Evolutionary conservation across 768 basidiomycete genomes (phyloP).

Genomic region (Jaapia argillacea): DNA sequence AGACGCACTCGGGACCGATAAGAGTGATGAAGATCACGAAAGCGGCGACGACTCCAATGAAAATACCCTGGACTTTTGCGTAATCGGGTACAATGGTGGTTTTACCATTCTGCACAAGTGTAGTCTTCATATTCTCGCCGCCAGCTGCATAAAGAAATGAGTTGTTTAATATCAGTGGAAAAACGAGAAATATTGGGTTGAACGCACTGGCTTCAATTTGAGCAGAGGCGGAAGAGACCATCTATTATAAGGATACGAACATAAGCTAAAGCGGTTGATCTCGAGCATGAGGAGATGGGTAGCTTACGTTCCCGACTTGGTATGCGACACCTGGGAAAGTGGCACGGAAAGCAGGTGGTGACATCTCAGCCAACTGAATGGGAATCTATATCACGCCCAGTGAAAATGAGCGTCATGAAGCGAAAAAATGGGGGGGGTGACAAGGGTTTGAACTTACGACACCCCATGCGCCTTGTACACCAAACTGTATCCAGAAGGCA

Average conservation of each 20-base stretch:
- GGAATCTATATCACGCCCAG: conserved; percentile 49
- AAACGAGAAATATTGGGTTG: conserved; percentile 7
- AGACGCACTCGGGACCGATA: conserved; percentile 76
- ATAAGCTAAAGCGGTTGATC: conserved; percentile 1
- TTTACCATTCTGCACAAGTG: conserved; percentile 15
- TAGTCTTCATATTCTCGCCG: conserved; percentile 26
- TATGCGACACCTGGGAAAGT: conserved; percentile 83
- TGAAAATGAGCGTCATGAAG: neutral
- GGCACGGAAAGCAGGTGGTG: conserved; percentile 82
- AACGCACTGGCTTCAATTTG: conserved; percentile 24
- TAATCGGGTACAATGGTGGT: conserved; percentile 31
- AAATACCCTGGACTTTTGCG: conserved; percentile 68
- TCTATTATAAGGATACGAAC: conserved; percentile 2
- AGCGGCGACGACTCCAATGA: conserved; percentile 74
- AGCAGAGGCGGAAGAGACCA: conserved; percentile 22
- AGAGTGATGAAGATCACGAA: conserved; percentile 70
- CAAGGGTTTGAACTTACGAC: conserved; percentile 44
- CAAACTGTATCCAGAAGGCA: conserved; percentile 81
- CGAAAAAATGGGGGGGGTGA: neutral
- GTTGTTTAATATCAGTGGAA: conserved; percentile 33
- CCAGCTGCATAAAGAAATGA: conserved; percentile 32
- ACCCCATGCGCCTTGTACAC: conserved; percentile 89
- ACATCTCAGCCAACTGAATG: conserved; percentile 75
- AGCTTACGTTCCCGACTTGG: conserved; percentile 77
- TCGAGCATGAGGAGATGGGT: too few species aligned